Percentiles rank a stretch among this genome's conserved stretches.
Conservation (phyloP, 768 basidiomycete species). For the Suillus plorans region DNA sequence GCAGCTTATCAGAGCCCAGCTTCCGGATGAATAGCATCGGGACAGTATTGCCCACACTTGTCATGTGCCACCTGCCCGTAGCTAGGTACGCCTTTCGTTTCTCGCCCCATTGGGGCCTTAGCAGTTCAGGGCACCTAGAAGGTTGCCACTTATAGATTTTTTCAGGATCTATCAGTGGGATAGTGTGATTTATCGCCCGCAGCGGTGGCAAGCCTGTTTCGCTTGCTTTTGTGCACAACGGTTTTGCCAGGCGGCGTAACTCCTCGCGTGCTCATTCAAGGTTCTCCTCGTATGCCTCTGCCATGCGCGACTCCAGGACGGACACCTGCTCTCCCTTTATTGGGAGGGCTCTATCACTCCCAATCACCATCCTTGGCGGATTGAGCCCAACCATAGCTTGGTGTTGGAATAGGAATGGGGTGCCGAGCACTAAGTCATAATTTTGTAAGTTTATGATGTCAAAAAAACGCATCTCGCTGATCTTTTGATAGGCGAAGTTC, state of each 20-base stretch:
- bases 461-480: constrained; percentile 19
- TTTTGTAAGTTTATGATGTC: constrained; percentile 15
- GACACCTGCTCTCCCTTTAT: not conserved
- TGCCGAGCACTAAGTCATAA: constrained; percentile 40
- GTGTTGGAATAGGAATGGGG: constrained; percentile 37
- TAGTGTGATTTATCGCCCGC: constrained; percentile 39
- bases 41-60: constrained; percentile 13
- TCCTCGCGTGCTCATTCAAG: not conserved
- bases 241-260: not conserved
- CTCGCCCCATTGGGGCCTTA: not conserved
- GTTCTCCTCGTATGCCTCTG: not conserved
- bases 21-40: constrained; percentile 7
- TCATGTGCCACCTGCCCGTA: constrained; percentile 37
- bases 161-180: constrained; percentile 35
- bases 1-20: constrained; percentile 30
- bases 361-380: constrained; percentile 14
- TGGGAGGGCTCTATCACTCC: not conserved
- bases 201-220: constrained; percentile 33
- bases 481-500: constrained; percentile 9
- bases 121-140: not conserved
- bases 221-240: not conserved
- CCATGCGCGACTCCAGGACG: not conserved
- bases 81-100: constrained; percentile 20
- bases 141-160: not conserved
- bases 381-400: constrained; percentile 27